phyloP scores from a whole-genome alignment of 495 filamentous ascomycete genomes.

The Penicillium angulare region DNA sequence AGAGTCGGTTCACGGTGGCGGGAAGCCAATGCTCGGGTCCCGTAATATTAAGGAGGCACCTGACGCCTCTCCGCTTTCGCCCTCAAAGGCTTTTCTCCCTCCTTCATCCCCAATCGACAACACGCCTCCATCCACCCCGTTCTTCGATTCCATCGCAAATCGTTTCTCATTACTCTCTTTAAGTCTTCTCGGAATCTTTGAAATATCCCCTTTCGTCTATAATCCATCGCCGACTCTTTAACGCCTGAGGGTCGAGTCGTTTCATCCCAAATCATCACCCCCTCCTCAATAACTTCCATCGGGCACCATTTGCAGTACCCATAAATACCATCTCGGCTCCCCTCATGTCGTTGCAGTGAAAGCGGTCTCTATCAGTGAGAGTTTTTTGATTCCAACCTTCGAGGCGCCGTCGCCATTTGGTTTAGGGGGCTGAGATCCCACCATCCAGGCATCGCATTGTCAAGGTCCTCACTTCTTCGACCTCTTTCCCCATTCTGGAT shows the following conservation, averaged over 20 bases:
- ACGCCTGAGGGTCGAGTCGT: not conserved
- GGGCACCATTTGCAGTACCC: not conserved
- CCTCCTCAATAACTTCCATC: not conserved
- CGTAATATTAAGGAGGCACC: slow-evolving; percentile 37
- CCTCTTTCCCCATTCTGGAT: slow-evolving; percentile 4
- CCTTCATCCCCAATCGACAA: slow-evolving; percentile 7
- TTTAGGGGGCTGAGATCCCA: slow-evolving; percentile 24
- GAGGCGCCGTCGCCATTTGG: slow-evolving; percentile 14
- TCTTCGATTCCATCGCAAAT: not conserved
- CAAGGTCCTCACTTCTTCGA: slow-evolving; percentile 23
- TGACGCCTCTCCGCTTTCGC: slow-evolving; percentile 37
- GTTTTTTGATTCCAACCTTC: slow-evolving; percentile 9
- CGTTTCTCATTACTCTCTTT: too few relatives aligned
- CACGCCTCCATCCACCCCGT: slow-evolving; percentile 6
- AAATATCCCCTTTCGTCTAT: not conserved
- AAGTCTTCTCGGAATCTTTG: not conserved
- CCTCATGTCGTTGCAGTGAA: slow-evolving; percentile 26
- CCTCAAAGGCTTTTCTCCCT: slow-evolving; percentile 31
- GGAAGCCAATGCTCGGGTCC: slow-evolving; percentile 22
- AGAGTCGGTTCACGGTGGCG: slow-evolving; percentile 21
- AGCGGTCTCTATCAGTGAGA: slow-evolving; percentile 2
- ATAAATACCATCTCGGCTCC: slow-evolving; percentile 4
- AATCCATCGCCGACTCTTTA: not conserved
- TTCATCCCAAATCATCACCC: not conserved
- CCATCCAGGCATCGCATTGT: slow-evolving; percentile 9